Conservation (phyloP, 345 rosid genomes). For the Citrus inodora region DNA sequence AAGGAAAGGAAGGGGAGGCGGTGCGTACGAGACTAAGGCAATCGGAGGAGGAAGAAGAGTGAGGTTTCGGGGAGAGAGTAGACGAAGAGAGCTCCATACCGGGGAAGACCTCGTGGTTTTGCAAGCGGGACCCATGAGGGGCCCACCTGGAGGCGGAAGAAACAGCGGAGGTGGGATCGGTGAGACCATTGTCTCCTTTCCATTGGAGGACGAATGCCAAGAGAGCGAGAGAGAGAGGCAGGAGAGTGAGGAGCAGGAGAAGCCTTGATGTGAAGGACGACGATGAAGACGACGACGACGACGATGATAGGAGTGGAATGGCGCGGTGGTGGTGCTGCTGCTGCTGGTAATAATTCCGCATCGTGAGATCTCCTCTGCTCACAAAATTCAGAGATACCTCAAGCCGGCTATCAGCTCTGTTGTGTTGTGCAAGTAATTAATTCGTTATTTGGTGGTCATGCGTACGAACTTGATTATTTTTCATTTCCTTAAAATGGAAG, state of each 20-base stretch:
- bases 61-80: constrained; percentile 60
- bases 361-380: constrained; percentile 21
- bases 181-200: constrained; percentile 63
- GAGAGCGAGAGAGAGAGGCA: constrained; percentile 82
- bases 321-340: constrained; percentile 45
- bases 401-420: too few species aligned
- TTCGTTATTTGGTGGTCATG: too few species aligned
- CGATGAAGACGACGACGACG: constrained; percentile 35
- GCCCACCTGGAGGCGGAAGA: constrained; percentile 49
- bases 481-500: too few species aligned
- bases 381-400: too few species aligned
- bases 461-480: too few species aligned
- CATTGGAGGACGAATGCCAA: constrained; percentile 89
- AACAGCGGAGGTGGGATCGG: constrained; percentile 53
- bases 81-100: constrained; percentile 80
- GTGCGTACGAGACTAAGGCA: constrained; percentile 57
- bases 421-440: too few species aligned
- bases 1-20: constrained; percentile 80
- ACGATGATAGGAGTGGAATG: constrained; percentile 46
- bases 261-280: constrained; percentile 55
- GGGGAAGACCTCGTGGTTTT: constrained; percentile 65
- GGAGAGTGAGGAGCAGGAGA: constrained; percentile 72
- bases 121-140: constrained; percentile 56
- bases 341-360: constrained; percentile 53
- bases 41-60: constrained; percentile 44